Base-by-base conservation (phyloP, 2,329 filamentous ascomycete genomes). In the Lasiodiplodia hormozganensis region DNA sequence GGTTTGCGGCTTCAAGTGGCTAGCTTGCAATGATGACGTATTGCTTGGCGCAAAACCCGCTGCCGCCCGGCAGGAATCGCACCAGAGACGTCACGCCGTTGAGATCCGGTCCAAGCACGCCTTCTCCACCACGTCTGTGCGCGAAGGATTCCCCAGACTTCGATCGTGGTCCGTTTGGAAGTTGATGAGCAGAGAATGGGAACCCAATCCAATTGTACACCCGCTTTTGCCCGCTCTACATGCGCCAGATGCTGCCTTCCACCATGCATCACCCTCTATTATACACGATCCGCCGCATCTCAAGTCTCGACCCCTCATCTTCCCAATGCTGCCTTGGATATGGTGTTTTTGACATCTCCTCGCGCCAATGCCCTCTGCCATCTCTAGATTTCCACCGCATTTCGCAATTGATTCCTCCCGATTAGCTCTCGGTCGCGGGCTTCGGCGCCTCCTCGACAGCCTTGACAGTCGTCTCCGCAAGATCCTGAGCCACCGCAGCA, bases 361-460 rank as follows among this genome's bases (percentile, higher is more conserved):
- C 38, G 12, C 14, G 21, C 12, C 40, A n/a, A 34, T 14, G 4
- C 53, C 16, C 78, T 25, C 82, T 77, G 76, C 72, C 87, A 31
- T 14, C 16, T 23, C 36, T 14, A 49, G 18, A 56, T 8, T 8
- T 12, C 34, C 11, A 6, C 25, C 40, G 31, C 36, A n/a, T 36
- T 31, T 21, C 11, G 10, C 21, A 28, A 23, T 31, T 47, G 56
- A n/a, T 12, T 18, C 14, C 14, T 3, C 4, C 10, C 0, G 21
- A 21, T 1, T 21, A 34, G 49, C 43, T 57, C 62, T 70, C 71
- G 70, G 76, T 73, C 31, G 78, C 75, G 69, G 80, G 76, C 68
- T 75, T 69, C 47, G 71, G 75, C 21, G 75, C 77, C 6, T 73
- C 71, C 60, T 73, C 53, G 23, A 38, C 25, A 21, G 62, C n/a